These are phyloP conservation scores for Dipteronia dyeriana DNA, from an alignment of 345 rosid genomes.

Conservation along the genomic window DNA sequence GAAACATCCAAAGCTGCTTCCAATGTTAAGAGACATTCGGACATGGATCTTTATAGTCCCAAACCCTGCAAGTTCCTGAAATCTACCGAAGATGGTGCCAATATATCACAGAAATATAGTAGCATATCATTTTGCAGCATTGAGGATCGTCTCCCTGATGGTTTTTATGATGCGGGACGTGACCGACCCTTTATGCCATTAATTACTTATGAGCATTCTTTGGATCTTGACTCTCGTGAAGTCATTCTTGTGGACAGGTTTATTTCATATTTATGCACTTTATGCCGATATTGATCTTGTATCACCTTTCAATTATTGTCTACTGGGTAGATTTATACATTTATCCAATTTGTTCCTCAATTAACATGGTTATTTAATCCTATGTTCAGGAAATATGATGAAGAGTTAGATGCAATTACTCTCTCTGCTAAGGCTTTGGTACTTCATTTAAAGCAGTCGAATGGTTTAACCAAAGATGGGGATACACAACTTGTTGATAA, in stretches of 20 bases:
- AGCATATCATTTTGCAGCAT: slow-evolving; percentile 68
- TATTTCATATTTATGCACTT: slow-evolving; percentile 9
- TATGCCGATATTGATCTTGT: background rate
- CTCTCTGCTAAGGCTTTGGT: slow-evolving; percentile 74
- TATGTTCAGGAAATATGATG: slow-evolving; percentile 69
- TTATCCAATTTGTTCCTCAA: background rate
- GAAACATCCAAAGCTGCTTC: slow-evolving; percentile 38
- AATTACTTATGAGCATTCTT: slow-evolving; percentile 53
- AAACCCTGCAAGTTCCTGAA: slow-evolving; percentile 78
- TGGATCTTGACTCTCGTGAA: slow-evolving; percentile 84
- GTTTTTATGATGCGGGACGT: slow-evolving; percentile 98
- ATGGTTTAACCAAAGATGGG: slow-evolving; percentile 45
- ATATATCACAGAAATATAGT: slow-evolving; percentile 64
- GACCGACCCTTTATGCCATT: slow-evolving; percentile 84
- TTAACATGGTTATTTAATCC: background rate
- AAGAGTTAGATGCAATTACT: slow-evolving; percentile 75
- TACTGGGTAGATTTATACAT: background rate
- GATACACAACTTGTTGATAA: slow-evolving; percentile 42
- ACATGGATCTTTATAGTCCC: slow-evolving; percentile 75
- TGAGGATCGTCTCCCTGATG: slow-evolving; percentile 79
- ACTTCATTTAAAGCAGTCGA: slow-evolving; percentile 52
- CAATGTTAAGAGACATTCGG: slow-evolving; percentile 74
- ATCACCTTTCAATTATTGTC: background rate
- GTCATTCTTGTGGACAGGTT: slow-evolving; percentile 97
- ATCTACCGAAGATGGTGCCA: slow-evolving; percentile 47